Base-by-base conservation (phyloP, 2,329 filamentous ascomycete species). In the Zasmidium citrigriseum region DNA sequence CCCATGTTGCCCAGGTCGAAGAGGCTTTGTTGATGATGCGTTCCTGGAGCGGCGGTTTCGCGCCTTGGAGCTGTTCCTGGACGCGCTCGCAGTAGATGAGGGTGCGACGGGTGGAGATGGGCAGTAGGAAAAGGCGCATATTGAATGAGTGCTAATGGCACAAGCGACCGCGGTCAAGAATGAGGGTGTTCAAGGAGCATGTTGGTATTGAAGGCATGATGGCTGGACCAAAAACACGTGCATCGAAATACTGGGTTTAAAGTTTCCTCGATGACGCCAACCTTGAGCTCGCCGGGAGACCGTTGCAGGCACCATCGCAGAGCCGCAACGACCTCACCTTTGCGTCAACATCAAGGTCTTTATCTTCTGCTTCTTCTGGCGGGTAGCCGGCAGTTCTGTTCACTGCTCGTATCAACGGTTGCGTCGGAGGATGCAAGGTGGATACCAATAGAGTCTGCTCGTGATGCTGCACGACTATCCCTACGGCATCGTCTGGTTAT, bases 41-140 rank as follows among this genome's bases (percentile, higher is more conserved):
- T 74, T 97, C 92, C 59, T 88, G 72, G 67, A 85, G 77, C n/a
- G 81, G 81, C 20, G 82, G 82, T 70, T 80, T 76, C 54, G 83
- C 77, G 41, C 82, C 77, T 20, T 58, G 11, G 29, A 68, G 51
- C 44, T 62, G 57, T 51, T 64, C 61, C 66, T 62, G 67, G 63
- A 90, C 78, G 64, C 89, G 88, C 72, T 96, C 90, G 76, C 91
- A 96, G 80, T 96, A 98, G 70, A 99, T 86, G 62, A 99, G 86
- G 52, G 91, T 93, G 70, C 93, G 89, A 71, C 90, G 86, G 65
- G 92, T 96, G 59, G 93, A 96, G 69, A 99, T 89, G 62, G 95
- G 95, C 57, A 99, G 85, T 64, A 99, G 87, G 78, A 92, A 96
- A 76, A 99, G 84, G 74, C 92, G 90, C 95, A 99, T 98, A 14